Evolutionary conservation across 257 asterid species (phyloP).

Genomic region (Solanum sitiens): DNA sequence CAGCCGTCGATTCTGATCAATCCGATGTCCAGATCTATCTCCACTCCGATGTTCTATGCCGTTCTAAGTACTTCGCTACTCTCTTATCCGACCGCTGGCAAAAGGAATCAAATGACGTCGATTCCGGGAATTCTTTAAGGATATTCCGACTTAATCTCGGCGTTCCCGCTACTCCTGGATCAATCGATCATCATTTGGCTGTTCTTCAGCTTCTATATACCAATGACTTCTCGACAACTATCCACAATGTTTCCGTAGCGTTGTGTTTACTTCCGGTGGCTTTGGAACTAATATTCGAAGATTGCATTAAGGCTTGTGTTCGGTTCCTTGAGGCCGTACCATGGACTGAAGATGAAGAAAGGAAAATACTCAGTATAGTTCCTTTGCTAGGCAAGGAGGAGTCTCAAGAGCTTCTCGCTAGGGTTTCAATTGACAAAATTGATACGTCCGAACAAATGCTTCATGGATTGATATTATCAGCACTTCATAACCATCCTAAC

Average conservation of each 20-base stretch:
- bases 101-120: slow-evolving; percentile 8
- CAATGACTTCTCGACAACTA: slow-evolving; percentile 30
- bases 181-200: slow-evolving; percentile 29
- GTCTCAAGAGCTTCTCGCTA: slow-evolving; percentile 53
- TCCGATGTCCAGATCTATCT: slow-evolving; percentile 48
- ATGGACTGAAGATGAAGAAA: slow-evolving; percentile 92
- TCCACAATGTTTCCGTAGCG: slow-evolving; percentile 37
- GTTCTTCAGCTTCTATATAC: slow-evolving; percentile 57
- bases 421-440: slow-evolving; percentile 43
- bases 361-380: slow-evolving; percentile 35
- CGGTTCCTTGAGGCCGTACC: slow-evolving; percentile 86
- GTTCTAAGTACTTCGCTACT: slow-evolving; percentile 53
- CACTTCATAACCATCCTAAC: slow-evolving; percentile 59
- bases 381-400: slow-evolving; percentile 58
- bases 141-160: slow-evolving; percentile 25
- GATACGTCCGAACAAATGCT: slow-evolving; percentile 76
- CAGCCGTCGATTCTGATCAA: slow-evolving; percentile 14
- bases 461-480: slow-evolving; percentile 52
- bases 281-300: slow-evolving; percentile 74
- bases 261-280: slow-evolving; percentile 67
- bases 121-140: slow-evolving; percentile 9
- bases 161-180: slow-evolving; percentile 28
- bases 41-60: slow-evolving; percentile 48
- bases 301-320: slow-evolving; percentile 70
- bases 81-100: slow-evolving; percentile 74